Base-by-base conservation (phyloP, 208 protist species). In the Blechomonas ayalai region DNA sequence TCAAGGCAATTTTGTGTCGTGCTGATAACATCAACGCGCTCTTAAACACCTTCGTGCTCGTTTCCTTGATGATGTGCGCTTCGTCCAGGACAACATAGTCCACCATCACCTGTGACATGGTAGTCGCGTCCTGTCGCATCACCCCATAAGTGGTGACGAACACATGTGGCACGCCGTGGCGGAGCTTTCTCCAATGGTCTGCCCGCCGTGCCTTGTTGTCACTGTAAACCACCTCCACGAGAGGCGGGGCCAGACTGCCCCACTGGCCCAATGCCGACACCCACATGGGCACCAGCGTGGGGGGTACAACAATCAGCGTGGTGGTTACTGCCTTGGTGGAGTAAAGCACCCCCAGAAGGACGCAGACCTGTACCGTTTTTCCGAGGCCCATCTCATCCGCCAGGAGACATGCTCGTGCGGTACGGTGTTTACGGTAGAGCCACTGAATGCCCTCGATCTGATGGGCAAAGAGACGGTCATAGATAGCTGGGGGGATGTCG, bases 351-450 rank as follows among this genome's bases (percentile, higher is more conserved):
- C 79, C 80, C 10, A 99, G 59, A 50, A 98, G 97, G 13, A 72
- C 52, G 25, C 83, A 68, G 15, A 97, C 77, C 51, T 98, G 95
- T 5, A 99, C 73, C 0, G 98, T 99, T 78, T 99, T 99, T 23
- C 93, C 92, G 40, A 97, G 82, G 8, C 92, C 85, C 86, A 97
- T 98, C 72, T 99, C 96, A 65, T 99, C 96, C 28, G 95, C 97
- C n/a, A 98, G 51, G 10, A 99, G 90, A 35, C 96, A 96, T 36
- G 95, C 96, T 37, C 83, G 76, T 7, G 79, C 72, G 33, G 94
- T 91, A 38, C 62, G 48, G 49, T 98, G 95, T 33, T 98, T 73
- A 29, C 86, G 73, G 66, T 95, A 98, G 15, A 99, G 64, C 97
- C 97, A 99, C 46, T 82, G 51, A 7, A 99, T 62, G 25, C 88